Percentiles rank a stretch among this genome's conserved stretches.
Conservation (phyloP, 2,329 filamentous ascomycete species). For the Pseudogymnoascus sp. region DNA sequence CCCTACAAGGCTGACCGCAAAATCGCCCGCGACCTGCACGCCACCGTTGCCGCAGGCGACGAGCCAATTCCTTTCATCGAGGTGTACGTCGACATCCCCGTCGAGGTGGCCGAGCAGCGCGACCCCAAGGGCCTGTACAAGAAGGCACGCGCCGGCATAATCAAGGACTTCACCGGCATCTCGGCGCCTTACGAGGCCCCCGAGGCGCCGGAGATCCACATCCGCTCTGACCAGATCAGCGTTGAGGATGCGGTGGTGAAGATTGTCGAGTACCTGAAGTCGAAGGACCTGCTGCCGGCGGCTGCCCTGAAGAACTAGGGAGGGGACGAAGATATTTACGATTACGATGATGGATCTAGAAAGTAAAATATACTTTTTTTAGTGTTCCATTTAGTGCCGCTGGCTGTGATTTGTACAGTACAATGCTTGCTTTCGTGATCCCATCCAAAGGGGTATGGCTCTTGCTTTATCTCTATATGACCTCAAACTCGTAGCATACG, state of each 20-base stretch:
- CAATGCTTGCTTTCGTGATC: conserved; percentile 1
- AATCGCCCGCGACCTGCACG: conserved; percentile 74
- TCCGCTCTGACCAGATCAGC: conserved; percentile 71
- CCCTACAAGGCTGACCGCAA: conserved; percentile 84
- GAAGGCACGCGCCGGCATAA: conserved; percentile 87
- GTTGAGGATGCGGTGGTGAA: conserved; percentile 83
- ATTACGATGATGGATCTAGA: conserved; percentile 5
- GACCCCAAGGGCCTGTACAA: conserved; percentile 98
- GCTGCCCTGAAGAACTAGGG: conserved; percentile 17
- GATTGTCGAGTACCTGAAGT: conserved; percentile 73
- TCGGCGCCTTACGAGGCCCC: conserved; percentile 93
- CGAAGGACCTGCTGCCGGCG: conserved; percentile 51
- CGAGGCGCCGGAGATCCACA: conserved; percentile 74
- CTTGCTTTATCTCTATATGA: conserved; percentile 36
- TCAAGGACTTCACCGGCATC: conserved; percentile 96
- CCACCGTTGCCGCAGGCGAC: conserved; percentile 48
- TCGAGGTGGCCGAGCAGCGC: conserved; percentile 86
- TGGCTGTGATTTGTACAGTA: not conserved
- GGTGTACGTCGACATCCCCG: conserved; percentile 83
- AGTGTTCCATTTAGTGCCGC: not conserved
- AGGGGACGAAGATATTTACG: not conserved
- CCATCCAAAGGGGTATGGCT: not conserved
- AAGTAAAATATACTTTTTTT: conserved; percentile 3
- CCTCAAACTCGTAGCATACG: conserved; percentile 93
- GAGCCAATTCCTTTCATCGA: conserved; percentile 78